Percentiles rank a stretch among this genome's conserved stretches.
These are phyloP conservation scores for Cryptosporidium canis DNA, from an alignment of 169 alveolate species.

Conservation along the genomic window DNA sequence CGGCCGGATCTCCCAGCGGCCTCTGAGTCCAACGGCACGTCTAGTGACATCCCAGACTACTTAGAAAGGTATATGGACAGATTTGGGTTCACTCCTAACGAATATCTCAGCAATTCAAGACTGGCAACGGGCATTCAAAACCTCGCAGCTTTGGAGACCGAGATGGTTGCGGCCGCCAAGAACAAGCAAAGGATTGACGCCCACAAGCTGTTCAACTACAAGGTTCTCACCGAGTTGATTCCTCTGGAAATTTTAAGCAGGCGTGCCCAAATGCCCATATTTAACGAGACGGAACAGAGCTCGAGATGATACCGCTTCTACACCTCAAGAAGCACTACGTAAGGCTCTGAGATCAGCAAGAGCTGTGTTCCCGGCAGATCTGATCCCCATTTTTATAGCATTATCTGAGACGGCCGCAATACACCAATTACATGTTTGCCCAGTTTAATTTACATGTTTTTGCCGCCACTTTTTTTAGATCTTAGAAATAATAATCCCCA, in stretches of 20 bases:
- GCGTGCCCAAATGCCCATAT: not conserved
- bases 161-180: not conserved
- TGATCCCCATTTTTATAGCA: too few relatives aligned
- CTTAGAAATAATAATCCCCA: not conserved
- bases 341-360: too few relatives aligned
- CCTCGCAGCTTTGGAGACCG: slow-evolving; percentile 4
- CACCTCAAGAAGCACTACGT: not conserved
- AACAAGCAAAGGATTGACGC: not conserved
- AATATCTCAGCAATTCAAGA: not conserved
- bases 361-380: too few relatives aligned
- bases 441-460: not conserved
- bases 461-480: not conserved
- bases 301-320: not conserved
- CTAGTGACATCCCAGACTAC: not conserved
- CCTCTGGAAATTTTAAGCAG: not conserved
- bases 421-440: too few relatives aligned
- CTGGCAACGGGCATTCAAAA: not conserved
- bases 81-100: slow-evolving; percentile 10
- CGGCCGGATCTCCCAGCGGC: not conserved
- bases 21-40: not conserved
- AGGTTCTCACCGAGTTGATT: not conserved
- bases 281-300: not conserved
- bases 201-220: not conserved
- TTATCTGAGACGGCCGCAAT: too few relatives aligned
- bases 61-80: not conserved